Base-by-base conservation (phyloP, 768 basidiomycete species). In the Gautieria morchelliformis region DNA sequence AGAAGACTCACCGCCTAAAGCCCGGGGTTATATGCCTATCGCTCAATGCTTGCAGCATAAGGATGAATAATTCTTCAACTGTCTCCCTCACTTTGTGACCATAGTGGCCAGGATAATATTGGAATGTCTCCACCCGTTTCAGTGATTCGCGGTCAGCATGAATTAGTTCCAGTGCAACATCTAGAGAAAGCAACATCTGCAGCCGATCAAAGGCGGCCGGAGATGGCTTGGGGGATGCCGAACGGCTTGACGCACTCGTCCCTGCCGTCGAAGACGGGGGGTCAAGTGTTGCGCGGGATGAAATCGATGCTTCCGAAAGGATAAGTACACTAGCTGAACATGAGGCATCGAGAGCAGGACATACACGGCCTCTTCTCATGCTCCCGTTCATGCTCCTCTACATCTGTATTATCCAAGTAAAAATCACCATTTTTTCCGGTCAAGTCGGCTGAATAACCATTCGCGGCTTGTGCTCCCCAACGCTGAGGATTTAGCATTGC, bases 51-150 rank as follows among this genome's bases (percentile, higher is more conserved):
- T 84, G 82, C 33, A 98, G 71, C 72, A 95, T 75, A 44, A 94
- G 74, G 35, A 93, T 86, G 59, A 97, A 97, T 4, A 91, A 72
- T 69, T 98, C 95, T 69, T 99, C 94, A 58, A 97, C 87, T 2
- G 93, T 93, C 65, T 97, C 93, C 32, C 84, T 75, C 1, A 99
- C 93, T 3, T 89, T 84, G 60, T 81, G 81, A 4, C 96, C 95
- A 59, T 89, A 91, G 58, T 82, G 78, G 0, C 92, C 90, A 0
- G 93, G 92, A 67, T 96, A 99, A 9, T 79, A 80, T 0, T 81
- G 75, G 68, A 98, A 99, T 2, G 85, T 92, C 66, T 99, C 93
- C 2, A 91, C 84, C 12, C 96, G 83, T 69, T 98, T 97, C 42
- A 94, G 77, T 0, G 87, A 81, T 60, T 96, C 93, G 52, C 94